Base-by-base conservation (phyloP, 2,329 filamentous ascomycete species). In the Tolypocladium cylindrosporum region DNA sequence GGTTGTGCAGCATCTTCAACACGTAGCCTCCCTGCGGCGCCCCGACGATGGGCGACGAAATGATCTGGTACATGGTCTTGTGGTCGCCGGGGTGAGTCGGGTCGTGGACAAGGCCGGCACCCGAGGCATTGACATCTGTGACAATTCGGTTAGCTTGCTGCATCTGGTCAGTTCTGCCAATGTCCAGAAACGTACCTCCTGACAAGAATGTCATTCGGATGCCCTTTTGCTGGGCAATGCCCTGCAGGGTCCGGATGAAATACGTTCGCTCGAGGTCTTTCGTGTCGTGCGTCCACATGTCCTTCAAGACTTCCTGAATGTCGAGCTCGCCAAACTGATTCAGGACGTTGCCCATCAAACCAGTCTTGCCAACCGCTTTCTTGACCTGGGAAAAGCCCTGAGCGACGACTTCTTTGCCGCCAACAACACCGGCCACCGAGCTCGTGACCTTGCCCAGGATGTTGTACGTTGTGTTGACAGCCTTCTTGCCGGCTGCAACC, bases 21-120 rank as follows among this genome's bases (percentile, higher is more conserved):
- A 97, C 87, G 74, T 97, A 96, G 64, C 82, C 84, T 54, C 88
- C 83, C 2, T 91, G 89, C 0, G 94, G 93, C 0, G 89, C 88
- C 53, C 96, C 95, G 57, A 97, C 93, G 60, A 99, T 90, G 8
- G 91, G 87, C 3, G 91, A 92, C 1, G 92, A 88, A 70, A 97
- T 97, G 71, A 99, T 83, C 72, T 99, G 94, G 76, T 97, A 99
- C 93, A 99, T 99, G 36, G 94, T 97, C 76, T 97, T 99, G 80
- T 97, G 91, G 73, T 97, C 91, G 43, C 85, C 86, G 0, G 93
- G 93, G 70, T 94, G 90, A 24, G 88, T 83, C 0, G 94, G 94
- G 73, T 99, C 94, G 73, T 99, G 94, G 1, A 99, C 86, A 13
- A 99, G 82, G 59, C 94, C 94, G 27, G 94, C 94, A 63, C 94